A percentile compares a stretch with the other conserved stretches of the same genome.
These are phyloP conservation scores for Mantamonas sphyraenae DNA, from an alignment of 78 protist genomes.

Conservation along the genomic window DNA sequence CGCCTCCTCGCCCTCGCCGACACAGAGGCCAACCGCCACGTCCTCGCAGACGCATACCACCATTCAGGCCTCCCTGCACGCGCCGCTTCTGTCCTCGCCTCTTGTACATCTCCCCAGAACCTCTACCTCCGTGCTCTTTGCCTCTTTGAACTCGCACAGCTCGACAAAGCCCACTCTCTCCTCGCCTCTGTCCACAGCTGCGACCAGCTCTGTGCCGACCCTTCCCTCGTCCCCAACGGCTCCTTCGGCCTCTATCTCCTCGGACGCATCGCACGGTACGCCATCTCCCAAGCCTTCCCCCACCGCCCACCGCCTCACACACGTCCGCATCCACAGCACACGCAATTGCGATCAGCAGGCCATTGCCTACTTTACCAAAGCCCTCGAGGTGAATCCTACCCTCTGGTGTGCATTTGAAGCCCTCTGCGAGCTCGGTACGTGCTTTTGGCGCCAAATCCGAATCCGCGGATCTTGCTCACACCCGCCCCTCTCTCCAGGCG, in stretches of 20 bases:
- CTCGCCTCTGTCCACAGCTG: too few species aligned
- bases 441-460: not conserved
- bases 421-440: slow-evolving; percentile 4
- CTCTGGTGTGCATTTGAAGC: slow-evolving; percentile 24
- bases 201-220: too few species aligned
- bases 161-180: not conserved
- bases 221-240: slow-evolving; percentile 3
- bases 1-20: slow-evolving; percentile 19
- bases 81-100: too few species aligned
- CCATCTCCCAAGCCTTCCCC: too few species aligned
- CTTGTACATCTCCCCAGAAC: not conserved
- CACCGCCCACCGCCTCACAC: not conserved
- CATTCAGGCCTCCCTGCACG: too few species aligned
- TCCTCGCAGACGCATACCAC: not conserved
- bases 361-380: not conserved
- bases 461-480: too few species aligned
- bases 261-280: too few species aligned
- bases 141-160: not conserved
- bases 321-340: too few species aligned
- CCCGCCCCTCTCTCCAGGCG: too few species aligned
- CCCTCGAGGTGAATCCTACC: slow-evolving; percentile 23
- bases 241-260: slow-evolving; percentile 6
- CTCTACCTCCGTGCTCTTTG: slow-evolving; percentile 19
- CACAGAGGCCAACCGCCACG: slow-evolving; percentile 7
- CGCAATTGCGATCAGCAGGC: too few species aligned